Evolutionary conservation across 768 basidiomycete genomes (phyloP).

Genomic region (Podaxis sp.): DNA sequence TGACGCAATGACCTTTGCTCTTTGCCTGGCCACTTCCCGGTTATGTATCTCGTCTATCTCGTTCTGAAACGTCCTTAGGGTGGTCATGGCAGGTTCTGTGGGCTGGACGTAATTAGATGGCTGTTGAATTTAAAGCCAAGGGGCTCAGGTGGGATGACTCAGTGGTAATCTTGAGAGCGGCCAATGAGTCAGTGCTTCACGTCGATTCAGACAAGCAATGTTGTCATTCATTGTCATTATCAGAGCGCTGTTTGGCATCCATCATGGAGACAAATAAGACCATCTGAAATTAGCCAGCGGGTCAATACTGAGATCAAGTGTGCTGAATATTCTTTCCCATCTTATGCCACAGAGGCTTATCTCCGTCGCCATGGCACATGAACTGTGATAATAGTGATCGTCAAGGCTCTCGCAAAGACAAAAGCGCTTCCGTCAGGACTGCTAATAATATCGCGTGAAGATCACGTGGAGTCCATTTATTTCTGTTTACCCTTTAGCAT

Average conservation of each 20-base stretch:
- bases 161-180: neutral
- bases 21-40: slow-evolving; percentile 66
- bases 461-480: neutral
- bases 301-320: neutral
- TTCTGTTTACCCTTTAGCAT: neutral
- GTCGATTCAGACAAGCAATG: neutral
- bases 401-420: neutral
- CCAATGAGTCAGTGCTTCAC: slow-evolving; percentile 6
- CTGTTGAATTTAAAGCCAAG: neutral
- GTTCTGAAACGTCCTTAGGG: slow-evolving; percentile 62
- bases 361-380: no score
- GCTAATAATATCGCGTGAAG: neutral
- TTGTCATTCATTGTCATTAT: slow-evolving; percentile 10
- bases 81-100: slow-evolving; percentile 39
- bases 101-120: neutral
- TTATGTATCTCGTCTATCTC: slow-evolving; percentile 78
- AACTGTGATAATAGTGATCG: no score
- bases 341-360: neutral
- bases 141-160: slow-evolving; percentile 1
- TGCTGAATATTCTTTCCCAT: neutral
- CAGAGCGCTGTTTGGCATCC: slow-evolving; percentile 6
- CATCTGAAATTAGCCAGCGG: neutral
- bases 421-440: neutral
- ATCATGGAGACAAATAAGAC: neutral
- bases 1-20: slow-evolving; percentile 25